A percentile compares a stretch with the other conserved stretches of the same genome.
phyloP scores from a whole-genome alignment of 495 filamentous ascomycete genomes.

The Podospora bellae-mahoneyi region DNA sequence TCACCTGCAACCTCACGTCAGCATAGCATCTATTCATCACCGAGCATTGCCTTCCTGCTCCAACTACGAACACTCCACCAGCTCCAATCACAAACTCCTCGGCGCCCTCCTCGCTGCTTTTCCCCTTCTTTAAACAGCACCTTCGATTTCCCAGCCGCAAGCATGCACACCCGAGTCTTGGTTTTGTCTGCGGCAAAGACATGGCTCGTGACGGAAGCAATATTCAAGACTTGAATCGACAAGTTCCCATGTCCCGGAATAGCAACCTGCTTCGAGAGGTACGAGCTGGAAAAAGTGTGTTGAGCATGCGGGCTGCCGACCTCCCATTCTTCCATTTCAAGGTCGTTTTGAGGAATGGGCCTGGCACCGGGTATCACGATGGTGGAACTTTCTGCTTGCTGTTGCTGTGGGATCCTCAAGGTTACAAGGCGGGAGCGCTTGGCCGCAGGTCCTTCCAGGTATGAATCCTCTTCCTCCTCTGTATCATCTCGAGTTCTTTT shows the following conservation, averaged over 20 bases:
- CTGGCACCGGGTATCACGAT: neutral
- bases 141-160: constrained; percentile 29
- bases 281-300: neutral
- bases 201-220: constrained; percentile 29
- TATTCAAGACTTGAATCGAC: constrained; percentile 23
- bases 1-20: constrained; percentile 32
- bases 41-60: constrained; percentile 20
- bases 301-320: constrained; percentile 1
- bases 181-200: constrained; percentile 11
- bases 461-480: neutral
- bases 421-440: neutral
- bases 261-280: neutral
- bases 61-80: constrained; percentile 28
- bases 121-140: constrained; percentile 13
- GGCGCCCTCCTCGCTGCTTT: constrained; percentile 20
- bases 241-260: constrained; percentile 24
- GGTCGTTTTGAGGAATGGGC: neutral
- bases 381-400: neutral
- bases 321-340: constrained; percentile 24
- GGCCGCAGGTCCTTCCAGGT: neutral
- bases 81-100: constrained; percentile 29
- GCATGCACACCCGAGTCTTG: constrained; percentile 27
- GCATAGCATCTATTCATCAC: constrained; percentile 30
- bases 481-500: neutral
- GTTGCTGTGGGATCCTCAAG: neutral